These are phyloP conservation scores for Paecilomyces sp. DNA, from an alignment of 2,329 filamentous ascomycete genomes.

Conservation along the genomic window DNA sequence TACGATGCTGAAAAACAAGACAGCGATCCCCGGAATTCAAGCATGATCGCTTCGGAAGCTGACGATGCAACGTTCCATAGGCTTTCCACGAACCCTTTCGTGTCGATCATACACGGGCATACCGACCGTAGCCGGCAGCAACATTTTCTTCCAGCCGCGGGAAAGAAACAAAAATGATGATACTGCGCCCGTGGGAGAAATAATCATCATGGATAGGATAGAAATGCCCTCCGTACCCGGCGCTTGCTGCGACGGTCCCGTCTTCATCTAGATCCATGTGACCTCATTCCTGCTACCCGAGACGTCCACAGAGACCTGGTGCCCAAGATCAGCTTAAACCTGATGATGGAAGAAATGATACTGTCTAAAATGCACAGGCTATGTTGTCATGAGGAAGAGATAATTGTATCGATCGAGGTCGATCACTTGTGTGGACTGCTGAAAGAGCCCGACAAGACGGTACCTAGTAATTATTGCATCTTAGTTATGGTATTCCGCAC, in stretches of 20 bases:
- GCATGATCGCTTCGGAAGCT: background rate
- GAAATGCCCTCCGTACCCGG: background rate
- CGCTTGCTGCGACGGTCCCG: background rate
- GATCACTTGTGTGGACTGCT: background rate
- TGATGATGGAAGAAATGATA: background rate
- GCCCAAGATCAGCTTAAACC: background rate
- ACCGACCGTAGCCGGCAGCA: background rate
- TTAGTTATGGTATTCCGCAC: background rate
- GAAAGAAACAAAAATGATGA: background rate
- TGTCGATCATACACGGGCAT: background rate
- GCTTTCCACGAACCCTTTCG: background rate
- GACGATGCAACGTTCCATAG: background rate
- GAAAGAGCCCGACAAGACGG: background rate
- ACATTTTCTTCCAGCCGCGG: background rate
- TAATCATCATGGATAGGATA: background rate
- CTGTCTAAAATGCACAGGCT: background rate
- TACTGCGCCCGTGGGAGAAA: background rate
- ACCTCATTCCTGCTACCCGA: background rate
- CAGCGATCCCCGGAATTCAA: background rate
- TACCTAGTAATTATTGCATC: background rate
- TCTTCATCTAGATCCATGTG: background rate
- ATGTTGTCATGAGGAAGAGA: background rate
- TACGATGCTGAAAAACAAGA: background rate
- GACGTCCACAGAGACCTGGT: background rate
- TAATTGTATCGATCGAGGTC: background rate